Conservation (phyloP, 2,329 filamentous ascomycete species). For the Apiospora malaysiana region DNA sequence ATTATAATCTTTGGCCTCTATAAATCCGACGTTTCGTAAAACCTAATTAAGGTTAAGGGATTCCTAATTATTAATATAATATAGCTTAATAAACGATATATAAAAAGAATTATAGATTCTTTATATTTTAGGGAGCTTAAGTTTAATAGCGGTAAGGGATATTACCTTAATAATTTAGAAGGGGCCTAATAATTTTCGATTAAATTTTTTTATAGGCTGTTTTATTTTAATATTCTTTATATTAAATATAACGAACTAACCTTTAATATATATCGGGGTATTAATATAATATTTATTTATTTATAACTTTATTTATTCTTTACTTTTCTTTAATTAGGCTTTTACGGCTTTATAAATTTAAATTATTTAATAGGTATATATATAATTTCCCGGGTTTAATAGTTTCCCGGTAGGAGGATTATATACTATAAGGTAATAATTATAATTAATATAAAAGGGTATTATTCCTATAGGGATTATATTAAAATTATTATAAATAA, state of each 20-base stretch:
- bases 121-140: neutral
- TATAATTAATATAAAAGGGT: neutral
- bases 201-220: neutral
- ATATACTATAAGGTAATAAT: neutral
- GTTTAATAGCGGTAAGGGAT: neutral
- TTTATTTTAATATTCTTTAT: constrained; percentile 1
- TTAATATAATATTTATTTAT: neutral
- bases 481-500: neutral
- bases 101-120: neutral
- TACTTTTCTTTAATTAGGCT: too few species aligned
- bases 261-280: neutral
- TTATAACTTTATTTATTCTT: neutral
- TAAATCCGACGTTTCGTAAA: neutral
- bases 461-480: neutral
- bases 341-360: neutral
- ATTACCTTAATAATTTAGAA: neutral
- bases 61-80: neutral
- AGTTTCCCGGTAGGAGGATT: neutral
- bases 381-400: neutral
- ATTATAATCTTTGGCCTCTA: neutral
- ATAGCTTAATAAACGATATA: neutral
- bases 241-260: neutral
- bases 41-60: neutral
- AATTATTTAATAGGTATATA: neutral
- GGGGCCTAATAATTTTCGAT: neutral